Evolutionary conservation across 2,329 filamentous ascomycete genomes (phyloP), one percentile per base, ranked within the genome.

Genomic region (Colletotrichum chlorophyti): DNA sequence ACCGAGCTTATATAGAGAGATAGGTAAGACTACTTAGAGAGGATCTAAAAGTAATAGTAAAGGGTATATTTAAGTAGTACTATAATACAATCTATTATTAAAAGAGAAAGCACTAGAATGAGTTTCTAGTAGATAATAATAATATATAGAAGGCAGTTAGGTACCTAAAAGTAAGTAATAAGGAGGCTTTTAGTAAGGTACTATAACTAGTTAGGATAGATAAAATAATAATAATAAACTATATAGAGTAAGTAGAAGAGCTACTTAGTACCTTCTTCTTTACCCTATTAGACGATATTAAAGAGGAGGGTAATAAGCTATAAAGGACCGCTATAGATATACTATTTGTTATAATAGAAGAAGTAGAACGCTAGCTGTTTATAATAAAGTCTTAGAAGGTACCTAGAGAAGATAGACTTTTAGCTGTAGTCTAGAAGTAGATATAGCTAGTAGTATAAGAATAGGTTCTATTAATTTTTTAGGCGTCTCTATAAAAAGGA

Each of bases 111-210:
- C 65, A 69, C 40, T 69, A 62, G 65, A 46, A 69, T 7, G 65
- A 65, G 29, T 69, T 69, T 35, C 63, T 70, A 11, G 66, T 54
- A 0, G 65, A 69, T 46, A 59, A 66, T 37, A 54, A 61, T 31
- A 69, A 70, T 26, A 68, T 70, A 32, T 71, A 63, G 67, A 60
- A 69, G 45, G 66, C 65, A 14, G 66, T 66, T 4, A 68, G 64
- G 46, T 69, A 71, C 38, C 53, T 71, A 10, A 62, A 66, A 29
- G 60, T 63, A 5, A 61, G 64, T 15, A 48, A 63, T 26, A 59
- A 59, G 5, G 52, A 63, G 27, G 61, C 64, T 23, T 68, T 66
- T 38, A 62, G 60, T 40, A 68, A 66, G 43, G 60, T 69, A 17
- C 66, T 63, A 27, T 63, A 55, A 19, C 58, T 68, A 21, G 53